Conservation (phyloP, 169 alveolate species). For the Plasmodium inui region DNA sequence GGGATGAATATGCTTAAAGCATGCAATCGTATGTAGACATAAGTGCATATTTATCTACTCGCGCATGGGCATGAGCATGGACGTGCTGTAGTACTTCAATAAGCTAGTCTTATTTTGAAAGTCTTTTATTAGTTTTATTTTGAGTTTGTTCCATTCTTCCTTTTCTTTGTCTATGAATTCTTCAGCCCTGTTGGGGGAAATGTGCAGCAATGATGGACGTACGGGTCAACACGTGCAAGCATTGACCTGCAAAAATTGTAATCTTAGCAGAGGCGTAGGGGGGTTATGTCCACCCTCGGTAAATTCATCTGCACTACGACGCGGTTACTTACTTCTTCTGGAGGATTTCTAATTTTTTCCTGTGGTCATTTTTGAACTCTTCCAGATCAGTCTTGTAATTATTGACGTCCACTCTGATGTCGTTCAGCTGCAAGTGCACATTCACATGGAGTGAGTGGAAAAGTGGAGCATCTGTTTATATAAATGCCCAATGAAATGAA, state of each 20-base stretch:
- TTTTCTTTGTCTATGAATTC: slow-evolving; percentile 65
- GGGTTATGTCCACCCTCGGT: background rate
- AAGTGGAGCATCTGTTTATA: background rate
- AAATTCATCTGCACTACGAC: background rate
- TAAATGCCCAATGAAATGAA: background rate
- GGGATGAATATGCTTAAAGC: background rate
- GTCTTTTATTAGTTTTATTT: slow-evolving; percentile 48
- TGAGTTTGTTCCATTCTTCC: slow-evolving; percentile 68
- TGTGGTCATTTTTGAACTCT: slow-evolving; percentile 59
- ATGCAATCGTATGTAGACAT: background rate
- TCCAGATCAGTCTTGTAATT: slow-evolving; percentile 64
- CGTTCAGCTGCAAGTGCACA: slow-evolving; percentile 45
- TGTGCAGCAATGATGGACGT: background rate
- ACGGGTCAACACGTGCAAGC: background rate
- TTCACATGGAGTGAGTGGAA: background rate
- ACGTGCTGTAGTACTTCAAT: slow-evolving; percentile 12
- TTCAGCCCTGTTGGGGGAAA: slow-evolving; percentile 34
- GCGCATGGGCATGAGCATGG: background rate
- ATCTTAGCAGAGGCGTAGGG: background rate
- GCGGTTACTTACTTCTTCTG: slow-evolving; percentile 40
- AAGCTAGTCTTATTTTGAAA: slow-evolving; percentile 64
- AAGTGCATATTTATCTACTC: background rate
- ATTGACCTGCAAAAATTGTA: background rate
- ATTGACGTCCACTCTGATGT: slow-evolving; percentile 39
- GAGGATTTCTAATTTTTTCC: slow-evolving; percentile 33